Conservation (phyloP, 164 flowering plant species). For the Stephania cephalantha region DNA sequence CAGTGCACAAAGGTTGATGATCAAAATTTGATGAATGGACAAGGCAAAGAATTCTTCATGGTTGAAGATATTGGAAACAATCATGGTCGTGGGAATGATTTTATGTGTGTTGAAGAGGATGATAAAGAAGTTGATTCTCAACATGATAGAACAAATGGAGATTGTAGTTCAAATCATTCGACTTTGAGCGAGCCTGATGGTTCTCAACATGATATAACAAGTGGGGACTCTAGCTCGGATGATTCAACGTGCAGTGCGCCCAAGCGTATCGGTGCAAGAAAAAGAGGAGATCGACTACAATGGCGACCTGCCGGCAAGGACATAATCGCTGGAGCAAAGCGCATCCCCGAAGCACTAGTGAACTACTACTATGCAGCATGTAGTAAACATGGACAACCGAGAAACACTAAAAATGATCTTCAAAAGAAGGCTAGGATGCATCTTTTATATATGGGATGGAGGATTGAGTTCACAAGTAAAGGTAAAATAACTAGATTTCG, state of each 20-base stretch:
- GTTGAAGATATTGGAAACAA: background rate
- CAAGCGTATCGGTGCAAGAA: background rate
- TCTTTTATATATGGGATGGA: conserved; percentile 59
- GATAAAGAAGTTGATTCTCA: too few relatives aligned
- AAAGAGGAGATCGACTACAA: background rate
- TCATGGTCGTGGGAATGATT: background rate
- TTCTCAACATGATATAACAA: background rate
- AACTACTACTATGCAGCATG: conserved; percentile 22
- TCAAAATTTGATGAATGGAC: background rate
- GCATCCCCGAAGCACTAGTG: conserved; percentile 26
- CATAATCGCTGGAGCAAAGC: conserved; percentile 10
- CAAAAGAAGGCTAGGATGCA: conserved; percentile 35
- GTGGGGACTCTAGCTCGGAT: background rate
- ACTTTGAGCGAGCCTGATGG: too few relatives aligned
- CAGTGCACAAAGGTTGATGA: background rate
- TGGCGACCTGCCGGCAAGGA: conserved; percentile 13
- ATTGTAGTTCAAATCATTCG: background rate
- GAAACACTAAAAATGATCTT: background rate
- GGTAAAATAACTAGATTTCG: conserved; percentile 17
- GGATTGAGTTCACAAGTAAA: conserved; percentile 27
- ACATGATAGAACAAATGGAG: background rate
- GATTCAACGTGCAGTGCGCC: background rate
- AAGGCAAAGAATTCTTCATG: background rate
- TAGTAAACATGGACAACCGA: background rate
- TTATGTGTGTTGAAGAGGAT: background rate